Conservation (phyloP, 208 protist species). For the Phytomonas francai region DNA sequence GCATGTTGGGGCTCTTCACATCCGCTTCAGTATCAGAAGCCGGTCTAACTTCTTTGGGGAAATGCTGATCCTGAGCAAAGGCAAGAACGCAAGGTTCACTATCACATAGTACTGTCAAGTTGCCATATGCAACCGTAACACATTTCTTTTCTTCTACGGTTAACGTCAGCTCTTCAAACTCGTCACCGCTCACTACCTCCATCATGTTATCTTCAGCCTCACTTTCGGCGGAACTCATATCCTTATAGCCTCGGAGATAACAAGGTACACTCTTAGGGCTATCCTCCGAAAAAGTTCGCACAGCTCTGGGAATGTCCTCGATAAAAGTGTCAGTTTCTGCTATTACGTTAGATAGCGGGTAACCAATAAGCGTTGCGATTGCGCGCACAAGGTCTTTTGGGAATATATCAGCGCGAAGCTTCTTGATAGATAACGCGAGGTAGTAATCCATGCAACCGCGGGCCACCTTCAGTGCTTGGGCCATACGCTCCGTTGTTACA, state of each 20-base stretch:
- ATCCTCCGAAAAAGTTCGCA: conserved; percentile 10
- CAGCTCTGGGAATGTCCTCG: background rate
- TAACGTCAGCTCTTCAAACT: conserved; percentile 23
- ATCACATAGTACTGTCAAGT: conserved; percentile 58
- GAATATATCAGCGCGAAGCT: conserved; percentile 63
- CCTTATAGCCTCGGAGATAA: background rate
- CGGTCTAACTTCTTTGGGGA: background rate
- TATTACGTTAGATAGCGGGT: conserved; percentile 26
- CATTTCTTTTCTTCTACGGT: conserved; percentile 41
- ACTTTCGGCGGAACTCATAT: background rate
- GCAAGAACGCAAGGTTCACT: conserved; percentile 16
- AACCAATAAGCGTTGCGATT: conserved; percentile 55
- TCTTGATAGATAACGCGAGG: conserved; percentile 68
- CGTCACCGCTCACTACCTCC: conserved; percentile 14
- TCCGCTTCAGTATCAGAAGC: background rate
- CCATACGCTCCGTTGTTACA: conserved; percentile 39
- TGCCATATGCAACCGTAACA: conserved; percentile 42
- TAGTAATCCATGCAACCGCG: conserved; percentile 85
- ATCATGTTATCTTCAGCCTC: background rate
- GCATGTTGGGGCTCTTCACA: background rate
- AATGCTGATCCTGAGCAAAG: conserved; percentile 17
- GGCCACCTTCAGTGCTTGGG: conserved; percentile 38
- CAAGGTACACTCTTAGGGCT: conserved; percentile 3
- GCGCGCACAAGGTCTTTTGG: conserved; percentile 42
- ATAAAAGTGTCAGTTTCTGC: background rate